Conservation (phyloP, 768 basidiomycete genomes). For the Leccinellum luteum region DNA sequence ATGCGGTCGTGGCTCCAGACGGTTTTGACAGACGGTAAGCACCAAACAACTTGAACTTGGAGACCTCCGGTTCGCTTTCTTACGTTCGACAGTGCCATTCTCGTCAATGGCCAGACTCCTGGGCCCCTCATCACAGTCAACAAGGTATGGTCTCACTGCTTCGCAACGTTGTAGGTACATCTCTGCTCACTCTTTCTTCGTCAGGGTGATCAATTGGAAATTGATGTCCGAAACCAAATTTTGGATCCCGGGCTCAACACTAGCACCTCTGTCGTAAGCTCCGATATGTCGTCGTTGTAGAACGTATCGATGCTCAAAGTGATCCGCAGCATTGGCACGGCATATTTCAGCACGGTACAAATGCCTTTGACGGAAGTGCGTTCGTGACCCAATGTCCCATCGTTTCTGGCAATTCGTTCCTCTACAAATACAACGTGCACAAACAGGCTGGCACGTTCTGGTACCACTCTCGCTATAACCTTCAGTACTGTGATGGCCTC, state of each 20-base stretch:
- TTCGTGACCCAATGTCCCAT: slow-evolving; percentile 51
- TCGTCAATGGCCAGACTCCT: slow-evolving; percentile 41
- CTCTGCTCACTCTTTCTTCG: not conserved
- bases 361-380: slow-evolving; percentile 45
- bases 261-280: slow-evolving; percentile 41
- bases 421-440: slow-evolving; percentile 34
- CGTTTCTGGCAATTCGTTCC: slow-evolving; percentile 35
- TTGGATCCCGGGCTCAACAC: slow-evolving; percentile 38
- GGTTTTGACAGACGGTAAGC: slow-evolving; percentile 36
- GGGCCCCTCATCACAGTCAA: slow-evolving; percentile 40
- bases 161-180: not conserved
- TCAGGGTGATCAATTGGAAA: slow-evolving; percentile 39
- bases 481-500: slow-evolving; percentile 57
- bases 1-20: slow-evolving; percentile 41
- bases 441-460: slow-evolving; percentile 42
- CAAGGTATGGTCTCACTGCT: slow-evolving; percentile 29
- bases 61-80: not conserved
- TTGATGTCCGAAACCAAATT: slow-evolving; percentile 42
- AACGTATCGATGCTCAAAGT: not conserved
- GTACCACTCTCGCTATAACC: slow-evolving; percentile 47
- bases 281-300: not conserved
- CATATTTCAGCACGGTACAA: slow-evolving; percentile 40
- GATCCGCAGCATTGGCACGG: slow-evolving; percentile 45
- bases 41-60: not conserved
- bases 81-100: slow-evolving; percentile 30